Evolutionary conservation across 129 eudicot genomes (phyloP).

Genomic region (carrot (Daucus carota)): DH1_v3.0 NC_030381.2:20570501-20571000

Average conservation of each 20-base stretch:
- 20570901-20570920: conserved; percentile 76
- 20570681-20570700: conserved; percentile 55
- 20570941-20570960: conserved; percentile 82
- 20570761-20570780: conserved; percentile 62
- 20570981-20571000: conserved; percentile 69
- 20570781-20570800: conserved; percentile 72
- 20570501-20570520: conserved; percentile 81
- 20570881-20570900: conserved; percentile 85
- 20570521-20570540: conserved; percentile 78
- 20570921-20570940: conserved; percentile 86
- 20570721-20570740: conserved; percentile 52
- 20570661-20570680: conserved; percentile 81
- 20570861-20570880: conserved; percentile 63
- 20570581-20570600: conserved; percentile 21
- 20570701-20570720: conserved; percentile 76
- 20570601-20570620: conserved; percentile 85
- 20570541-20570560: conserved; percentile 50
- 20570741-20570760: conserved; percentile 71
- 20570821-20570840: conserved; percentile 75
- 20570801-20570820: conserved; percentile 63
- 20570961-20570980: conserved; percentile 69
- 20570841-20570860: conserved; percentile 76
- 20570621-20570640: conserved; percentile 67
- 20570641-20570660: conserved; percentile 61
- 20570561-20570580: conserved; percentile 19